A percentile compares a stretch with the other conserved stretches of the same genome.
These are phyloP conservation scores for Thymus quinquecostatus DNA, from an alignment of 257 asterid species.

Conservation along the genomic window DNA sequence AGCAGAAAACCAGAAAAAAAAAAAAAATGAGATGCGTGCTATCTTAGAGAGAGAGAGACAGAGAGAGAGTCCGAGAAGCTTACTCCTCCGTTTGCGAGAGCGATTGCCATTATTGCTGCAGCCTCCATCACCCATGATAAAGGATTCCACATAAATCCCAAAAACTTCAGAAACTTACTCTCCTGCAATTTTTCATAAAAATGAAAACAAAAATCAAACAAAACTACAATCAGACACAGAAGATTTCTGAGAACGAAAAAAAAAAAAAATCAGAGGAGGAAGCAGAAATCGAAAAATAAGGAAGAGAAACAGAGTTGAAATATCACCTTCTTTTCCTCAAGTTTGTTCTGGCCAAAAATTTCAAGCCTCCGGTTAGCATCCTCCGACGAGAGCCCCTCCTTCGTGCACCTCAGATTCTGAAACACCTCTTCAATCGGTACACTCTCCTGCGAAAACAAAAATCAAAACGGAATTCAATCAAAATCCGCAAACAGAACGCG, in stretches of 20 bases:
- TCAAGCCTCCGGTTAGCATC: slow-evolving; percentile 58
- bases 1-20: not conserved
- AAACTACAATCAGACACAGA: slow-evolving; percentile 12
- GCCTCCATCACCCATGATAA: slow-evolving; percentile 67
- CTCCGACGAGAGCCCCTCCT: slow-evolving; percentile 54
- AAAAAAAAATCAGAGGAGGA: not conserved
- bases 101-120: slow-evolving; percentile 64
- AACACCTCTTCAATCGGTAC: slow-evolving; percentile 69
- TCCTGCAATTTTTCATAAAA: slow-evolving; percentile 40
- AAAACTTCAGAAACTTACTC: slow-evolving; percentile 52
- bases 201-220: not conserved
- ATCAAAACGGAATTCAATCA: not conserved
- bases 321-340: slow-evolving; percentile 70
- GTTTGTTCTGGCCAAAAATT: slow-evolving; percentile 74
- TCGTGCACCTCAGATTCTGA: slow-evolving; percentile 60
- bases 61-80: slow-evolving; percentile 25
- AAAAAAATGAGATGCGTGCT: slow-evolving; percentile 2
- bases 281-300: not conserved
- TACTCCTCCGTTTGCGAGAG: slow-evolving; percentile 66
- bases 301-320: not conserved
- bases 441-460: slow-evolving; percentile 51
- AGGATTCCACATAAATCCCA: slow-evolving; percentile 68
- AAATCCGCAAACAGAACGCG: not conserved
- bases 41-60: slow-evolving; percentile 15
- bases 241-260: not conserved